phyloP scores from a whole-genome alignment of 192 early-diverging fungal genomes.

The Backusella morwellensis region DNA sequence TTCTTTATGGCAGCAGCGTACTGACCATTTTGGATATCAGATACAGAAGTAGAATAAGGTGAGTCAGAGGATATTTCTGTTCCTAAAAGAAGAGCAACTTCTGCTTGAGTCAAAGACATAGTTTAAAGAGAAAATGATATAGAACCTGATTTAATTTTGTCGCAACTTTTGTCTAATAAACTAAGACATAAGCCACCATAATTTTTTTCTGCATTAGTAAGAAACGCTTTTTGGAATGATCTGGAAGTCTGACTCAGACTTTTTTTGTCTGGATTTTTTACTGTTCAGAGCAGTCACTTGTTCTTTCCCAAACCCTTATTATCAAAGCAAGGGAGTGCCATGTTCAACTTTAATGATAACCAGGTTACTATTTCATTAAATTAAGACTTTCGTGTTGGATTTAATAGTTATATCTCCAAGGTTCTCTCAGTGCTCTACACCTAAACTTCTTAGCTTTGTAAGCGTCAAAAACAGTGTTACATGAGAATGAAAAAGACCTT shows the following conservation, averaged over 20 bases:
- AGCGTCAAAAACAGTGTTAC: background rate
- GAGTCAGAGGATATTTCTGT: background rate
- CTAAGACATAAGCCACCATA: background rate
- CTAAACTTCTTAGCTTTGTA: background rate
- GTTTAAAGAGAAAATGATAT: background rate
- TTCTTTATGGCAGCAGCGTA: conserved; percentile 1
- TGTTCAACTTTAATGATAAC: background rate
- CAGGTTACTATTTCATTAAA: background rate
- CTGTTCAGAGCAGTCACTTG: background rate
- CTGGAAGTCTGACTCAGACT: background rate
- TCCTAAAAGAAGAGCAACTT: conserved; percentile 10
- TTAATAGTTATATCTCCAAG: background rate
- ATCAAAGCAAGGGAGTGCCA: background rate
- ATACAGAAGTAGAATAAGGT: background rate
- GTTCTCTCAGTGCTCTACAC: background rate
- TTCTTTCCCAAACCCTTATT: background rate
- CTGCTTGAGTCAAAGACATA: background rate
- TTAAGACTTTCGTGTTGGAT: background rate
- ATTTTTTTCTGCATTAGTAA: conserved; percentile 8
- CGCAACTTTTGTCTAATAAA: background rate
- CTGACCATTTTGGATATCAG: background rate
- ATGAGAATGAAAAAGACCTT: background rate
- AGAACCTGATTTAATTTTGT: background rate
- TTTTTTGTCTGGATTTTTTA: background rate
- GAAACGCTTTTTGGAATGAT: background rate